Evolutionary conservation across 305 asterid species (phyloP).

Genomic region (Fraxinus sp.): DNA sequence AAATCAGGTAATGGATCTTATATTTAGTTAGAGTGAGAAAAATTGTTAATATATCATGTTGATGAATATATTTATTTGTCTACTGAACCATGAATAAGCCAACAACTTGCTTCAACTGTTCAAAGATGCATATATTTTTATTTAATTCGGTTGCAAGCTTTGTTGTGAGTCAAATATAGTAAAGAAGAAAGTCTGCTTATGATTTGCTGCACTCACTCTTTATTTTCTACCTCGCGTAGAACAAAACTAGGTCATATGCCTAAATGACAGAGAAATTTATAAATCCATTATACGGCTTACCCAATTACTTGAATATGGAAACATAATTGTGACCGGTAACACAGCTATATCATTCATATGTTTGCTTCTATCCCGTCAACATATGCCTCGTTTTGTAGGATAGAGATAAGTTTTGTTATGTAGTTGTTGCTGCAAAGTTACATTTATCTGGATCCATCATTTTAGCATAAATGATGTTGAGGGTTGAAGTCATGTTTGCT

Average conservation of each 20-base stretch:
- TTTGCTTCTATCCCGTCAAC: background rate
- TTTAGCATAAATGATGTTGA: background rate
- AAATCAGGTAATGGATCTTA: slow-evolving; percentile 53
- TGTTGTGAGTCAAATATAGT: background rate
- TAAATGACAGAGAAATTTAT: background rate
- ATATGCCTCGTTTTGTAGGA: background rate
- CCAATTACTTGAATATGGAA: background rate
- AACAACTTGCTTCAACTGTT: background rate
- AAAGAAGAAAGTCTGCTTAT: background rate
- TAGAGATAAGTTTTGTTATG: background rate
- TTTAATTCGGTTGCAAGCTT: background rate
- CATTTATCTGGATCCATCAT: background rate
- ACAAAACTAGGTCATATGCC: background rate
- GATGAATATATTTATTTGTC: background rate
- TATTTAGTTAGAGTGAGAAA: slow-evolving; percentile 3
- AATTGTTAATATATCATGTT: background rate
- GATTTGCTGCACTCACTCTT: background rate
- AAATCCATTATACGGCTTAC: background rate
- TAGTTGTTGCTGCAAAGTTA: background rate
- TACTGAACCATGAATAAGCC: background rate
- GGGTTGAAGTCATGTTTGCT: background rate
- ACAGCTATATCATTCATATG: background rate
- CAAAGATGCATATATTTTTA: background rate
- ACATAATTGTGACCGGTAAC: background rate
- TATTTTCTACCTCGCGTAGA: background rate